Percentiles rank a stretch among this genome's conserved stretches.
Conservation (phyloP, 371 early-diverging fungal species). For the Mucor racemosus region DNA sequence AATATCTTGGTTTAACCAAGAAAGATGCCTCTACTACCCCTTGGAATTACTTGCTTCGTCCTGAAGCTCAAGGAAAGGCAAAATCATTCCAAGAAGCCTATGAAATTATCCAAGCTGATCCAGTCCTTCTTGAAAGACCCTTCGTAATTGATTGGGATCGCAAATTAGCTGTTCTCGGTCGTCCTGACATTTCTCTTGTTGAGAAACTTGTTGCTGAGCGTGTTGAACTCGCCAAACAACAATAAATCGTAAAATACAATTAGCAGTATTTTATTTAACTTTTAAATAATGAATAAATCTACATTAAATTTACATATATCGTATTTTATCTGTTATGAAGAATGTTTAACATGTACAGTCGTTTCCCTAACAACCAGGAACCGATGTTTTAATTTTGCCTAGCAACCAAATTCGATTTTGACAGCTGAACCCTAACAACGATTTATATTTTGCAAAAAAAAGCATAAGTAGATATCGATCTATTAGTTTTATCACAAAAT, state of each 20-base stretch:
- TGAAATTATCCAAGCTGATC: constrained; percentile 37
- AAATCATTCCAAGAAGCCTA: constrained; percentile 38
- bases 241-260: neutral
- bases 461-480: too few relatives aligned
- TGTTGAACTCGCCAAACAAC: neutral
- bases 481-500: too few relatives aligned
- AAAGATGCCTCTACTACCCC: constrained; percentile 13
- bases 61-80: constrained; percentile 36
- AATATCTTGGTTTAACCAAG: constrained; percentile 37
- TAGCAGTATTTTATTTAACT: too few relatives aligned
- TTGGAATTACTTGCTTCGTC: constrained; percentile 35
- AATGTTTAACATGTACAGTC: too few relatives aligned
- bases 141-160: constrained; percentile 52
- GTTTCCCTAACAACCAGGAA: too few relatives aligned
- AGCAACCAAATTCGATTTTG: too few relatives aligned
- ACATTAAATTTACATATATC: too few relatives aligned
- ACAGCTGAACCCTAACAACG: too few relatives aligned
- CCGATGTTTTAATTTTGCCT: too few relatives aligned
- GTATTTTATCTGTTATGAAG: too few relatives aligned
- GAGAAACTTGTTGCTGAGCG: constrained; percentile 30
- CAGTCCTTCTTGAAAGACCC: constrained; percentile 48
- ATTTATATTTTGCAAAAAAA: too few relatives aligned
- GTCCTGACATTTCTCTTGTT: constrained; percentile 42
- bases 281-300: too few relatives aligned
- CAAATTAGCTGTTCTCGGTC: constrained; percentile 51